Evolutionary conservation across 2,329 filamentous ascomycete species (phyloP).

Genomic region (Dryadomyces quercivorus): DNA sequence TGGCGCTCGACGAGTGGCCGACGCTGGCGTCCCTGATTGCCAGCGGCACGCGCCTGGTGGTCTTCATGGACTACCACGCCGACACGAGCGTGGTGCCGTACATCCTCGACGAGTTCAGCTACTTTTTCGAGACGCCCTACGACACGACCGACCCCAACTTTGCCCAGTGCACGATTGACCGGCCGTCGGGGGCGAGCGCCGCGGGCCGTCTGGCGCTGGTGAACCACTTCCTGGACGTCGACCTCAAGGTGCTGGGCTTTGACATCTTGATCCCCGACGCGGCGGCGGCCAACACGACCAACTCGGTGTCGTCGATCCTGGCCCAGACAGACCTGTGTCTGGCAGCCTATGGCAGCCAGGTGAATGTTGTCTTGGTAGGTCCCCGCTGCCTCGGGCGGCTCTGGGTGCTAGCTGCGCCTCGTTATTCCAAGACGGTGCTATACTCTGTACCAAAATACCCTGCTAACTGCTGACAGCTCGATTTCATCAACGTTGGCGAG

Average conservation of each 20-base stretch:
- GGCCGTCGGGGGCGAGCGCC: constrained; percentile 35
- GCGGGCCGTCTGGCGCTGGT: constrained; percentile 34
- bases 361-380: constrained; percentile 22
- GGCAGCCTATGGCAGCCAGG: constrained; percentile 17
- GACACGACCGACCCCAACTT: constrained; percentile 47
- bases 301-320: constrained; percentile 31
- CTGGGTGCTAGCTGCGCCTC: too few species aligned
- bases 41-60: constrained; percentile 49
- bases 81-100: constrained; percentile 41
- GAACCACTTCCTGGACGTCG: constrained; percentile 51
- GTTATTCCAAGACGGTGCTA: background rate
- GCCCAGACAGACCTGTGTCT: constrained; percentile 27
- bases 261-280: constrained; percentile 18
- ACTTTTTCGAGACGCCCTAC: constrained; percentile 61
- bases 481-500: constrained; percentile 9
- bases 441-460: background rate
- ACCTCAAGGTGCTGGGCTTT: constrained; percentile 18
- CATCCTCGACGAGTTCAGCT: constrained; percentile 48
- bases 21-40: constrained; percentile 56
- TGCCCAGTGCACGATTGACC: constrained; percentile 52
- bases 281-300: constrained; percentile 25
- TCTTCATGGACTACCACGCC: constrained; percentile 57
- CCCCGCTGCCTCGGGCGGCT: too few species aligned
- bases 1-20: constrained; percentile 48
- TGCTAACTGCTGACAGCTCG: constrained; percentile 8